These are phyloP conservation scores for Camelina neglecta DNA, from an alignment of 345 rosid species.

Conservation along the genomic window DNA sequence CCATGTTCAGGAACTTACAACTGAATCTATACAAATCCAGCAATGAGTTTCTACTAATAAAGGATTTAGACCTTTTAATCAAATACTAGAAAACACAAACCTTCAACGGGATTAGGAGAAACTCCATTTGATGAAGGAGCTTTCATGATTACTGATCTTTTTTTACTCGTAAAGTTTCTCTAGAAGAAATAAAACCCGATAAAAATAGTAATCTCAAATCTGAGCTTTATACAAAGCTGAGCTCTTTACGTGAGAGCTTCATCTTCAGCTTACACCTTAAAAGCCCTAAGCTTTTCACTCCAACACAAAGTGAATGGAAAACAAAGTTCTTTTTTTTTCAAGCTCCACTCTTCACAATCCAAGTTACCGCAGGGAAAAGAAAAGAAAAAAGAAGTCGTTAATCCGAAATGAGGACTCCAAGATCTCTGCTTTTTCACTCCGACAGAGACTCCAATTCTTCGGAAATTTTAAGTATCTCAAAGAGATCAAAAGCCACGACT, in stretches of 20 bases:
- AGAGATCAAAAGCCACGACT: slow-evolving; percentile 33
- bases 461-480: slow-evolving; percentile 18
- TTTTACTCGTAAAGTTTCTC: not conserved
- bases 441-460: slow-evolving; percentile 33
- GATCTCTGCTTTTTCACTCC: slow-evolving; percentile 38
- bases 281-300: slow-evolving; percentile 25
- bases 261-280: slow-evolving; percentile 27
- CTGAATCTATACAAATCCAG: slow-evolving; percentile 26
- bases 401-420: slow-evolving; percentile 39
- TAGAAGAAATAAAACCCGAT: not conserved
- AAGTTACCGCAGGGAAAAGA: not conserved
- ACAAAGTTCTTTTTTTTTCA: not conserved
- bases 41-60: not conserved
- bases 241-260: slow-evolving; percentile 34
- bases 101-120: slow-evolving; percentile 70
- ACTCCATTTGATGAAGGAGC: slow-evolving; percentile 79
- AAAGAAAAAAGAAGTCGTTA: not conserved
- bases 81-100: slow-evolving; percentile 46
- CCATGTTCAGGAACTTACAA: slow-evolving; percentile 21
- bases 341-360: slow-evolving; percentile 35
- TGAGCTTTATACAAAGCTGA: slow-evolving; percentile 40
- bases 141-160: slow-evolving; percentile 64
- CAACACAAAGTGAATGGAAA: not conserved
- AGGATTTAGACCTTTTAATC: not conserved
- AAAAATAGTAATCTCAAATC: slow-evolving; percentile 12